These are phyloP conservation scores for Eucalyptus globulus DNA, from an alignment of 345 rosid species.

Conservation along the genomic window DNA sequence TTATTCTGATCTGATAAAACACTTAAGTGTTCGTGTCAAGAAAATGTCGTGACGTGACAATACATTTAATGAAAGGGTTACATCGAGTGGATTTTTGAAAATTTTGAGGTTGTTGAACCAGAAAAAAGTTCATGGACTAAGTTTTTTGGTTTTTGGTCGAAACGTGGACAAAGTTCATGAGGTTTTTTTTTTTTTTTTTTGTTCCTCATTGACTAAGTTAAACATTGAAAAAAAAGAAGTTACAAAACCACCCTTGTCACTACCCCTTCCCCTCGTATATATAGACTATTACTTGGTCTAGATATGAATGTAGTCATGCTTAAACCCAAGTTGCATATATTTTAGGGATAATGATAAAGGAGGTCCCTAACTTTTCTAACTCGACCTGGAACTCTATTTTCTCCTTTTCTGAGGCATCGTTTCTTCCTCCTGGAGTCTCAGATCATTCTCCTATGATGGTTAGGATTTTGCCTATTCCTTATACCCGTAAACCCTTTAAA, in stretches of 20 bases:
- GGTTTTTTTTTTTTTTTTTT: too few species aligned
- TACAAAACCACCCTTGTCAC: neutral
- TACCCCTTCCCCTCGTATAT: neutral
- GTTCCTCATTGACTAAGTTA: too few species aligned
- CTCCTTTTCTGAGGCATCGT: too few species aligned
- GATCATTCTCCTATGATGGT: too few species aligned
- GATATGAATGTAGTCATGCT: neutral
- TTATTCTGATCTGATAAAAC: neutral
- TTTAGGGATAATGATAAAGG: neutral
- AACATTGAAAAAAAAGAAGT: neutral
- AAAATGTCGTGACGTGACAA: too few species aligned
- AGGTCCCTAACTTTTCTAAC: neutral
- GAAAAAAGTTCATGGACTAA: neutral
- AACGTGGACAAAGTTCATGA: too few species aligned
- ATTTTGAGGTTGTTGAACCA: neutral
- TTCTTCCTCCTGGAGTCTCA: too few species aligned
- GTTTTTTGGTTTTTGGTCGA: neutral
- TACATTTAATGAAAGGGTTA: neutral
- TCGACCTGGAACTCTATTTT: too few species aligned
- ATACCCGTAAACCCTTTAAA: too few species aligned
- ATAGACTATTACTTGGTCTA: neutral
- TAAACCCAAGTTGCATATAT: neutral
- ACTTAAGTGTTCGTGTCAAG: neutral
- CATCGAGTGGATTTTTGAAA: fast-evolving
- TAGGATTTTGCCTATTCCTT: too few species aligned